These are phyloP conservation scores for Sordaria brevicollis DNA, from an alignment of 495 filamentous ascomycete species.

Conservation along the genomic window DNA sequence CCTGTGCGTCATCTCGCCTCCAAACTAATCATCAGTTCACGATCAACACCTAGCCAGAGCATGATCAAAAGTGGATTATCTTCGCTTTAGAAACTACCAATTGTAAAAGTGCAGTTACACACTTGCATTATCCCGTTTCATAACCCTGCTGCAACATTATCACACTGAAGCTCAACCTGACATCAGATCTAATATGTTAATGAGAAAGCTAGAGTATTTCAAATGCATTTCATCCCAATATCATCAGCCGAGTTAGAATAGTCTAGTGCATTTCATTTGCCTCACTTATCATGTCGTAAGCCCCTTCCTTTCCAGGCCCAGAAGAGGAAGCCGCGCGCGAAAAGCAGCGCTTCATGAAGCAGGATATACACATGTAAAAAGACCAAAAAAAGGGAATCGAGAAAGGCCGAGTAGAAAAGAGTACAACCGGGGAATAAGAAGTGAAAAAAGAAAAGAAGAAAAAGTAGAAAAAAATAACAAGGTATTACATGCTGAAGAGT, in stretches of 20 bases:
- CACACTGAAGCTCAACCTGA: not conserved
- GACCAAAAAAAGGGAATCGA: conserved; percentile 5
- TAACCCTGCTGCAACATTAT: not conserved
- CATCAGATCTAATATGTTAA: not conserved
- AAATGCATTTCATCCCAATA: not conserved
- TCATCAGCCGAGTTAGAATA: conserved; percentile 4
- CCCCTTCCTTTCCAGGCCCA: conserved; percentile 10
- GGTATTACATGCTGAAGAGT: conserved; percentile 42
- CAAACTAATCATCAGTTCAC: not conserved
- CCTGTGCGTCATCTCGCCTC: not conserved
- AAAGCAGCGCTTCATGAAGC: conserved; percentile 2
- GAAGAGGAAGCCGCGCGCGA: conserved; percentile 1
- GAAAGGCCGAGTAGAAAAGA: conserved; percentile 9
- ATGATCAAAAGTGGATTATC: not conserved
- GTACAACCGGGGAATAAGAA: conserved; percentile 14
- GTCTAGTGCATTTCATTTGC: conserved; percentile 18
- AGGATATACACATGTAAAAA: conserved; percentile 17
- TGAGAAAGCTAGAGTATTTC: not conserved
- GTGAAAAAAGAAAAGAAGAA: conserved; percentile 15
- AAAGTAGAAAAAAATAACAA: conserved; percentile 29
- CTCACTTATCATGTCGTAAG: conserved; percentile 20
- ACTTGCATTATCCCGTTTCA: not conserved
- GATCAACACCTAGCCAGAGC: not conserved
- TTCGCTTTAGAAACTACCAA: not conserved
- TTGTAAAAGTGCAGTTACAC: not conserved